Evolutionary conservation across 2,329 filamentous ascomycete genomes (phyloP).

Genomic region (Botrytis pseudocinerea): DNA sequence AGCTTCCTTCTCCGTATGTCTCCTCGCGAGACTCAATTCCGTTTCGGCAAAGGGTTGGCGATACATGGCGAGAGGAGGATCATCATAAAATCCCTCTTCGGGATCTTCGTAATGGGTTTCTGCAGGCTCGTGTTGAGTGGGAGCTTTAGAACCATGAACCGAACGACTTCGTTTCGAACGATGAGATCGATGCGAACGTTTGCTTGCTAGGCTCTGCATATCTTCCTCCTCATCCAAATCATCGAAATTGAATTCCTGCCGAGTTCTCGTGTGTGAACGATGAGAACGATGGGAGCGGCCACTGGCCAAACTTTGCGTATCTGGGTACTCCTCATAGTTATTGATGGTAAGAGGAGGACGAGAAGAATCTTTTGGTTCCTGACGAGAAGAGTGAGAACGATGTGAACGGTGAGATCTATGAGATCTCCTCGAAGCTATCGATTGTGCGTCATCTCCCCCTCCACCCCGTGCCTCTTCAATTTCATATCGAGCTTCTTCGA

Average conservation of each 20-base stretch:
- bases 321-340: conserved; percentile 15
- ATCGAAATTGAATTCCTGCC: conserved; percentile 12
- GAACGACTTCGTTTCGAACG: conserved; percentile 22
- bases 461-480: conserved; percentile 29
- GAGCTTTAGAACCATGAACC: conserved; percentile 19
- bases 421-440: conserved; percentile 26
- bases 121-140: conserved; percentile 20
- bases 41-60: conserved; percentile 32
- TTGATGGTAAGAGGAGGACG: conserved; percentile 25
- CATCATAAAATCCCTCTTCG: conserved; percentile 10
- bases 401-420: conserved; percentile 33
- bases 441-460: conserved; percentile 16
- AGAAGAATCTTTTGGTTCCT: neutral
- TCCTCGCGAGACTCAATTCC: conserved; percentile 4
- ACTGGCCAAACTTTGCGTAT: conserved; percentile 17
- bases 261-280: conserved; percentile 14
- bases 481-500: conserved; percentile 46
- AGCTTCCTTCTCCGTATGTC: conserved; percentile 36
- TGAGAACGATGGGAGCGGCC: conserved; percentile 27
- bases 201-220: conserved; percentile 17
- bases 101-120: conserved; percentile 28
- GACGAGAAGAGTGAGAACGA: conserved; percentile 29
- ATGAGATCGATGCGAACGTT: conserved; percentile 26
- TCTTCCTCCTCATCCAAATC: conserved; percentile 19
- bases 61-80: conserved; percentile 25